These are phyloP conservation scores for Zygoascus biomembranicola DNA, from an alignment of 805 yeast species.

Conservation along the genomic window DNA sequence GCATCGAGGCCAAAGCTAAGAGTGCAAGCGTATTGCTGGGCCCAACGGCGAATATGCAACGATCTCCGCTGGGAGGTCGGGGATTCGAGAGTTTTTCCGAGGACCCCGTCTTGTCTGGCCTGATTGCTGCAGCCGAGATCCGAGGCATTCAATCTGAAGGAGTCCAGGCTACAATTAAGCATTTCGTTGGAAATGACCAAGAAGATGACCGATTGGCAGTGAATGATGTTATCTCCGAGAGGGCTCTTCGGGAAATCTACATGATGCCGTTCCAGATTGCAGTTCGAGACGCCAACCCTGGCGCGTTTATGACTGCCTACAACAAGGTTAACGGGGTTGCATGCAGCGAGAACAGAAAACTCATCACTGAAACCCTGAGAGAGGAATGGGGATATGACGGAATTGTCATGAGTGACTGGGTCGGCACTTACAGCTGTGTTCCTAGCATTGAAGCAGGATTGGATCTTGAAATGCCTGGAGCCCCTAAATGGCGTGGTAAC, in stretches of 20 bases:
- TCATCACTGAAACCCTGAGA: conserved; percentile 41
- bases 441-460: conserved; percentile 46
- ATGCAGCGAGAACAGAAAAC: conserved; percentile 37
- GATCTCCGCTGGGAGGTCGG: conserved; percentile 56
- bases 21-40: conserved; percentile 44
- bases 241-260: conserved; percentile 59
- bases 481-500: conserved; percentile 37
- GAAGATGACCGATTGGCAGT: conserved; percentile 46
- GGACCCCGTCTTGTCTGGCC: conserved; percentile 46
- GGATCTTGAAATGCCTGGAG: conserved; percentile 63
- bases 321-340: conserved; percentile 56
- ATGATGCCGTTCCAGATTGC: conserved; percentile 57
- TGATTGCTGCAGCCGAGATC: conserved; percentile 40
- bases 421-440: conserved; percentile 42
- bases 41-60: conserved; percentile 44
- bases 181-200: conserved; percentile 53
- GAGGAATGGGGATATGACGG: conserved; percentile 51
- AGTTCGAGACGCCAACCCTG: conserved; percentile 43
- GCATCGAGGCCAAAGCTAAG: conserved; percentile 44
- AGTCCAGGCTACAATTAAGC: conserved; percentile 51
- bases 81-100: conserved; percentile 56
- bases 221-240: conserved; percentile 42
- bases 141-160: conserved; percentile 46
- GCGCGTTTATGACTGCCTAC: conserved; percentile 52
- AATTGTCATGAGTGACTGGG: conserved; percentile 49